Evolutionary conservation across 345 rosid species (phyloP).

Genomic region (Toxicodendron radicans): DNA sequence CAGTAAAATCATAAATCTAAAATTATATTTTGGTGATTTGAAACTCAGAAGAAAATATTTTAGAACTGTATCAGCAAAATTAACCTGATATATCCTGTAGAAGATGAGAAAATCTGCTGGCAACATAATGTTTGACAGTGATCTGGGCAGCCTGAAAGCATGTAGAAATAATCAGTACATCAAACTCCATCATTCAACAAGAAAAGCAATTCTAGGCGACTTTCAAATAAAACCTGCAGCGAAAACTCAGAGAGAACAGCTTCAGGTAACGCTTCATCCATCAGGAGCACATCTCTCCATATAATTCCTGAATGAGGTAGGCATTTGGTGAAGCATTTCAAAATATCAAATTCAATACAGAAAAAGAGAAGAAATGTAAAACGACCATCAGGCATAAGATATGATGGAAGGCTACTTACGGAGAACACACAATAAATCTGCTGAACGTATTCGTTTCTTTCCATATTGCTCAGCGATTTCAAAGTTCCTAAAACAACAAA

Average conservation of each 20-base stretch:
- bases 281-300: conserved; percentile 83
- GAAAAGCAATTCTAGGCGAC: conserved; percentile 5
- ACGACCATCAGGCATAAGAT: conserved; percentile 11
- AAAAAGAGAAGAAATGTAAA: conserved; percentile 16
- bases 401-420: conserved; percentile 46
- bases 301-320: conserved; percentile 57
- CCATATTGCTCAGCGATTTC: conserved; percentile 56
- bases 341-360: conserved; percentile 14
- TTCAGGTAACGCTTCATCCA: conserved; percentile 81
- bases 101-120: conserved; percentile 65
- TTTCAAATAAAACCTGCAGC: conserved; percentile 54
- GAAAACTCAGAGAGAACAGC: conserved; percentile 74
- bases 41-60: conserved; percentile 3
- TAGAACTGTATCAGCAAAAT: conserved; percentile 19
- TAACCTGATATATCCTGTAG: conserved; percentile 82
- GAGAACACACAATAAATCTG: conserved; percentile 55
- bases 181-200: conserved; percentile 8
- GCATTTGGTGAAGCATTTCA: conserved; percentile 25
- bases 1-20: not conserved
- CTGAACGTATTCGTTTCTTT: conserved; percentile 54
- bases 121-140: conserved; percentile 67
- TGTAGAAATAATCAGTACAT: conserved; percentile 30
- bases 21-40: not conserved
- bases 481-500: conserved; percentile 64
- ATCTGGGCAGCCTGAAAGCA: conserved; percentile 76